These are phyloP conservation scores for Ustilago tritici DNA, from an alignment of 1,284 basidiomycete species.

Conservation along the genomic window DNA sequence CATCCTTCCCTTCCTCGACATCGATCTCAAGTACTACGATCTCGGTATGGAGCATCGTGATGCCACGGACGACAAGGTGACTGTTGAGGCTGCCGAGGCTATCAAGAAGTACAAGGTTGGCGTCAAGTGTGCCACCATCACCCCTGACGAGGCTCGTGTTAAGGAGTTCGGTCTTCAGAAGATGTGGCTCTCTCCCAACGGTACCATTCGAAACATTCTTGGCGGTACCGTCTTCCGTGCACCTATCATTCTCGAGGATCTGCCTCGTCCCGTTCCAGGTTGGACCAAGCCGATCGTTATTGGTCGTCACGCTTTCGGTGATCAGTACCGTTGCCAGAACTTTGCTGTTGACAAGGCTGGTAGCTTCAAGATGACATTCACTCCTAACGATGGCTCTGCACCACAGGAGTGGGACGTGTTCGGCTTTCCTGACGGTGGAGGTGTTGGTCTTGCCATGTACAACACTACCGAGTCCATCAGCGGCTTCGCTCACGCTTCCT, in stretches of 20 bases:
- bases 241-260: constrained; percentile 90
- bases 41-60: constrained; percentile 92
- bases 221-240: constrained; percentile 99
- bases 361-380: constrained; percentile 66
- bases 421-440: constrained; percentile 64
- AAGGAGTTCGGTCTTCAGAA: constrained; percentile 88
- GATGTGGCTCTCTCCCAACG: constrained; percentile 75
- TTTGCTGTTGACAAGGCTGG: constrained; percentile 64
- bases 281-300: constrained; percentile 98
- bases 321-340: constrained; percentile 75
- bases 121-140: constrained; percentile 90
- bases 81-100: constrained; percentile 91
- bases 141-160: constrained; percentile 94
- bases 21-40: constrained; percentile 99
- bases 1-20: constrained; percentile 91
- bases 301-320: constrained; percentile 96
- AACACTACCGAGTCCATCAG: constrained; percentile 78
- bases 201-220: constrained; percentile 85
- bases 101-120: constrained; percentile 70
- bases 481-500: constrained; percentile 95
- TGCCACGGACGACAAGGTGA: constrained; percentile 91
- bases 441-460: constrained; percentile 71
- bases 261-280: constrained; percentile 88
- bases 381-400: constrained; percentile 56
- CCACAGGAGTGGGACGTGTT: constrained; percentile 61